These are phyloP conservation scores for Aspergillus leporis DNA, from an alignment of 495 filamentous ascomycete genomes.

Conservation along the genomic window DNA sequence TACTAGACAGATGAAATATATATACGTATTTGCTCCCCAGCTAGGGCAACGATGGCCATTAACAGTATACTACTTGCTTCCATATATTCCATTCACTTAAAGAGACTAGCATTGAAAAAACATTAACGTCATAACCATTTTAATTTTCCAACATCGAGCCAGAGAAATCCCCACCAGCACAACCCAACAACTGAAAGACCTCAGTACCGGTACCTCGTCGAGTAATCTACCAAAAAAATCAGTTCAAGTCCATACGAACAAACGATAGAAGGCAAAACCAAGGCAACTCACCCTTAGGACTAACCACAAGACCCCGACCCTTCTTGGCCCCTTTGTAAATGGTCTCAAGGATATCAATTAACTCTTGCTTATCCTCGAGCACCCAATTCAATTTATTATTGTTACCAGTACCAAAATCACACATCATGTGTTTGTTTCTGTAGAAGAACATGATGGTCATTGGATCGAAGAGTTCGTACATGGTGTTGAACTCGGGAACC, in stretches of 20 bases:
- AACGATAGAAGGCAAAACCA: neutral
- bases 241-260: neutral
- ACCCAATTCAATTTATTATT: slow-evolving; percentile 99
- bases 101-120: too few species aligned
- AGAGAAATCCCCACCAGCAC: too few species aligned
- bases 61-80: too few species aligned
- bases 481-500: slow-evolving; percentile 95
- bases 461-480: slow-evolving; percentile 79
- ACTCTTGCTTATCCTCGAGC: slow-evolving; percentile 95
- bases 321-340: slow-evolving; percentile 98
- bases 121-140: too few species aligned
- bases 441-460: slow-evolving; percentile 91
- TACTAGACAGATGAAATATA: too few species aligned
- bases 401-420: slow-evolving; percentile 95
- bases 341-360: slow-evolving; percentile 98
- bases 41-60: too few species aligned
- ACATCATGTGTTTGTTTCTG: slow-evolving; percentile 99
- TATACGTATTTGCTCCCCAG: too few species aligned
- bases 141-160: too few species aligned
- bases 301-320: slow-evolving; percentile 91
- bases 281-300: slow-evolving; percentile 68
- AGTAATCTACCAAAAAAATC: slow-evolving; percentile 62
- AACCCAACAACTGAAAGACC: neutral
- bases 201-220: slow-evolving; percentile 79
- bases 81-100: too few species aligned